phyloP scores from a whole-genome alignment of 768 basidiomycete species.

The Gautieria morchelliformis region DNA sequence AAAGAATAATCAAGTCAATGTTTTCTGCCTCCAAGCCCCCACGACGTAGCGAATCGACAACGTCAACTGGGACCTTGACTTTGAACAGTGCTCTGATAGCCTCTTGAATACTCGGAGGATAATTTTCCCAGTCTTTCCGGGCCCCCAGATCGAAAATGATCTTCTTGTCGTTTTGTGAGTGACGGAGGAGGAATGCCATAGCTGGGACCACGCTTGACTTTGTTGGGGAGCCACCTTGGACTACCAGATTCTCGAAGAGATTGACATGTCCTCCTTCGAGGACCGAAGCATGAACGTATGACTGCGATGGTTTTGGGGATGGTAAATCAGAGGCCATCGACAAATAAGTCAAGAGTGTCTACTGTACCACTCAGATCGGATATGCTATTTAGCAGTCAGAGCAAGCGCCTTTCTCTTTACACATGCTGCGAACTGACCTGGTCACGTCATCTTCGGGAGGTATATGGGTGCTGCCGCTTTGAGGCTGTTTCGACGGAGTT shows the following conservation, averaged over 20 bases:
- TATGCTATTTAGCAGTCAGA: no score
- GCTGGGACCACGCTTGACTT: constrained; percentile 29
- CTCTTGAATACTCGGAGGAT: constrained; percentile 25
- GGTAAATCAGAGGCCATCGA: constrained; percentile 22
- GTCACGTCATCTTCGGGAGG: no score
- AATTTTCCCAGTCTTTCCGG: constrained; percentile 36
- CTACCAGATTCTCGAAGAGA: constrained; percentile 28
- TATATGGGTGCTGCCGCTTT: no score
- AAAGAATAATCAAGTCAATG: constrained; percentile 36
- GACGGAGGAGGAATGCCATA: constrained; percentile 43
- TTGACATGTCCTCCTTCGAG: constrained; percentile 41
- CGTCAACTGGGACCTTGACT: constrained; percentile 17
- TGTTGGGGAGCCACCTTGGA: constrained; percentile 25
- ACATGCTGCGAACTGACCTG: no score
- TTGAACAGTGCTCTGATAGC: constrained; percentile 15
- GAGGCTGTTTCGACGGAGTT: no score
- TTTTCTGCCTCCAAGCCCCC: constrained; percentile 38
- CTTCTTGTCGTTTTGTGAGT: constrained; percentile 30
- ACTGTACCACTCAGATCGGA: no score
- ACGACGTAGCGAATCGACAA: constrained; percentile 37
- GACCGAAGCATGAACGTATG: constrained; percentile 45
- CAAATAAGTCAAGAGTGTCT: neutral
- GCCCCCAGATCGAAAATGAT: constrained; percentile 50
- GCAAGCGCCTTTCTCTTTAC: no score
- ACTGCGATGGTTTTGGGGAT: constrained; percentile 30